These are phyloP conservation scores for Gaultheria prostrata DNA, from an alignment of 148 eudicot species.

Conservation along the genomic window DNA sequence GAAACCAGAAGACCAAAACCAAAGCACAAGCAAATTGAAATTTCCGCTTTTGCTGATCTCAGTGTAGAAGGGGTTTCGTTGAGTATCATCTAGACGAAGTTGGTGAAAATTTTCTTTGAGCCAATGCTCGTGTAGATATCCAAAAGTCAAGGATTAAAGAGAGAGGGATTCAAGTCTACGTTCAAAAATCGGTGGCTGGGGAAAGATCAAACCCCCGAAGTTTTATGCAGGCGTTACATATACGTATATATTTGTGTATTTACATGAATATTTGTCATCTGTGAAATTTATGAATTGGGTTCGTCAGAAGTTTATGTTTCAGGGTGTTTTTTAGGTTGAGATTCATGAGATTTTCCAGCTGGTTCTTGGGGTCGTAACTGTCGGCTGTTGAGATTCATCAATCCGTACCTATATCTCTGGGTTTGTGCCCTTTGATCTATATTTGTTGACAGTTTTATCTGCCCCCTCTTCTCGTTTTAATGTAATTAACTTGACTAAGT, in stretches of 20 bases:
- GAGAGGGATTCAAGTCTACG: constrained; percentile 26
- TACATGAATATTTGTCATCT: background rate
- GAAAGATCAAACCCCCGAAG: constrained; percentile 11
- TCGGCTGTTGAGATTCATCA: background rate
- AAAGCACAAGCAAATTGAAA: background rate
- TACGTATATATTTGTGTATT: background rate
- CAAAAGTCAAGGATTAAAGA: constrained; percentile 12
- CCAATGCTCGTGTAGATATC: constrained; percentile 6
- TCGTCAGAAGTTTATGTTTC: background rate
- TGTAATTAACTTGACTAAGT: background rate
- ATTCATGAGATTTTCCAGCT: background rate
- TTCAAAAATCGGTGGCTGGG: constrained; percentile 12
- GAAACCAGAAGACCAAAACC: background rate
- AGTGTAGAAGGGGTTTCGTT: background rate
- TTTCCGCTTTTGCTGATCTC: background rate
- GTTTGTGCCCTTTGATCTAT: background rate
- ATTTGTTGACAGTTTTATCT: background rate
- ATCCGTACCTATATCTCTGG: background rate
- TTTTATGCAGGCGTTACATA: too few species aligned
- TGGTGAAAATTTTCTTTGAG: background rate
- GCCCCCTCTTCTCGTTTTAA: background rate
- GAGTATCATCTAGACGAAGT: background rate
- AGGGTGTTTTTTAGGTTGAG: background rate
- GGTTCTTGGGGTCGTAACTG: background rate
- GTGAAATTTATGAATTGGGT: background rate